Percentiles rank a stretch among this genome's conserved stretches.
phyloP scores from a whole-genome alignment of 306 rosid species.

The Arachis stenosperma region DNA sequence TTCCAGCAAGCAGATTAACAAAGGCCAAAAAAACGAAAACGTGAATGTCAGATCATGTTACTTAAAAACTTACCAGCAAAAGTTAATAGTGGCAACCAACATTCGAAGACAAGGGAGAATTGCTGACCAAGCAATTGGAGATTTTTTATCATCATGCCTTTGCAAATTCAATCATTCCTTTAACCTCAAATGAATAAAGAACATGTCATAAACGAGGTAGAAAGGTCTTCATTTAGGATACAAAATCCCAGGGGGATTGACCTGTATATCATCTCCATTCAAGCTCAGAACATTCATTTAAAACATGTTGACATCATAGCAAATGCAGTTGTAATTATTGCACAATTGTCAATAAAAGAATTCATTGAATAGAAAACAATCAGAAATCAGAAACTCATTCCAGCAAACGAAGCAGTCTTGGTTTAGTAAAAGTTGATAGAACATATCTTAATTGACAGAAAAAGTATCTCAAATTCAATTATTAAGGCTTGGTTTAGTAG shows the following conservation, averaged over 20 bases:
- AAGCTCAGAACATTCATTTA: conserved; percentile 44
- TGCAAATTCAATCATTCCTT: conserved; percentile 45
- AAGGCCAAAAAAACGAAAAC: conserved; percentile 42
- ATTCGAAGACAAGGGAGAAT: conserved; percentile 31
- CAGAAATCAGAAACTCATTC: background rate
- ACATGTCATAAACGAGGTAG: conserved; percentile 41
- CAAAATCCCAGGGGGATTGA: conserved; percentile 37
- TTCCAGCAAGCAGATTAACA: conserved; percentile 62
- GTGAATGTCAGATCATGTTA: conserved; percentile 31
- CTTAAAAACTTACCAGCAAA: conserved; percentile 40
- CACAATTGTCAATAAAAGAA: conserved; percentile 33
- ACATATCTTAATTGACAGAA: conserved; percentile 20
- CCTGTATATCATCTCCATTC: conserved; percentile 44
- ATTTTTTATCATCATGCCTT: conserved; percentile 44
- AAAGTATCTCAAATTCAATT: background rate
- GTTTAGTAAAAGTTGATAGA: conserved; percentile 5
- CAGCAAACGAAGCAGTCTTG: background rate
- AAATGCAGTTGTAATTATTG: conserved; percentile 30
- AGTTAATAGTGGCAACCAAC: conserved; percentile 25
- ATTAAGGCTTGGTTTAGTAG: background rate
- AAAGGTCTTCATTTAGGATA: conserved; percentile 30
- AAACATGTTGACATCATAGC: conserved; percentile 28
- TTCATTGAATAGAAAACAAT: conserved; percentile 26
- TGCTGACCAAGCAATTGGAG: conserved; percentile 43
- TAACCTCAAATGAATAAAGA: conserved; percentile 44